phyloP scores from a whole-genome alignment of 2,329 filamentous ascomycete species.

The Colletotrichum chlorophyti region DNA sequence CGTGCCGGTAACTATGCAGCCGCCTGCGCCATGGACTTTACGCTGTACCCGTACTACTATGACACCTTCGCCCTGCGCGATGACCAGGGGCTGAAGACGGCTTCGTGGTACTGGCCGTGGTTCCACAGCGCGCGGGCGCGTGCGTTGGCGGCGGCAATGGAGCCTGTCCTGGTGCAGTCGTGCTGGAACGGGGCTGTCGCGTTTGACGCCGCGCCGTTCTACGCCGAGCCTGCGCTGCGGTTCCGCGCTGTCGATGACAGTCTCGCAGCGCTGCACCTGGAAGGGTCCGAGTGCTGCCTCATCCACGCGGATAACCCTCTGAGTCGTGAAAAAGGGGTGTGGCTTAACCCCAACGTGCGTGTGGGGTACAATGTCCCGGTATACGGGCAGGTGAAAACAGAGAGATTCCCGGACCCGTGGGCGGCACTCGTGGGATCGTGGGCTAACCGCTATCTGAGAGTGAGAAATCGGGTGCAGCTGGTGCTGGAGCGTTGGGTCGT shows the following conservation, averaged over 20 bases:
- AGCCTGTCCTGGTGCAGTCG: slow-evolving; percentile 64
- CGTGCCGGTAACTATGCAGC: slow-evolving; percentile 62
- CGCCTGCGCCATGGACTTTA: slow-evolving; percentile 67
- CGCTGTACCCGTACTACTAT: slow-evolving; percentile 53
- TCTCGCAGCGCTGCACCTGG: slow-evolving; percentile 58
- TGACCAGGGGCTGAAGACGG: slow-evolving; percentile 55
- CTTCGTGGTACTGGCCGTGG: slow-evolving; percentile 65
- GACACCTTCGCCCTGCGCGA: slow-evolving; percentile 56
- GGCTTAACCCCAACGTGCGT: slow-evolving; percentile 61
- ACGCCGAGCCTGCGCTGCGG: slow-evolving; percentile 46
- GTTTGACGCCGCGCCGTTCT: slow-evolving; percentile 44
- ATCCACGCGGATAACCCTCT: slow-evolving; percentile 64
- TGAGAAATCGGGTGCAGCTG: slow-evolving; percentile 37
- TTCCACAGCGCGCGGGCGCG: slow-evolving; percentile 53
- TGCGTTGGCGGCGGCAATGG: slow-evolving; percentile 51
- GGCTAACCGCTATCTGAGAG: slow-evolving; percentile 35
- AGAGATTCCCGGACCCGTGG: not conserved
- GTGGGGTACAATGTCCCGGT: slow-evolving; percentile 56
- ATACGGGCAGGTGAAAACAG: slow-evolving; percentile 35
- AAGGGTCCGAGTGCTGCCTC: slow-evolving; percentile 69
- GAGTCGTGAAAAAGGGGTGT: slow-evolving; percentile 51
- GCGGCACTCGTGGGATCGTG: slow-evolving; percentile 46
- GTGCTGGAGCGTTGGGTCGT: slow-evolving; percentile 46
- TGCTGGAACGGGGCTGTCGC: slow-evolving; percentile 67
- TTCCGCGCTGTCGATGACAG: slow-evolving; percentile 70